Percentiles rank a stretch among this genome's conserved stretches.
These are phyloP conservation scores for Oryza nivara DNA, from an alignment of 176 grass and related monocot genomes.

Conservation along the genomic window DNA sequence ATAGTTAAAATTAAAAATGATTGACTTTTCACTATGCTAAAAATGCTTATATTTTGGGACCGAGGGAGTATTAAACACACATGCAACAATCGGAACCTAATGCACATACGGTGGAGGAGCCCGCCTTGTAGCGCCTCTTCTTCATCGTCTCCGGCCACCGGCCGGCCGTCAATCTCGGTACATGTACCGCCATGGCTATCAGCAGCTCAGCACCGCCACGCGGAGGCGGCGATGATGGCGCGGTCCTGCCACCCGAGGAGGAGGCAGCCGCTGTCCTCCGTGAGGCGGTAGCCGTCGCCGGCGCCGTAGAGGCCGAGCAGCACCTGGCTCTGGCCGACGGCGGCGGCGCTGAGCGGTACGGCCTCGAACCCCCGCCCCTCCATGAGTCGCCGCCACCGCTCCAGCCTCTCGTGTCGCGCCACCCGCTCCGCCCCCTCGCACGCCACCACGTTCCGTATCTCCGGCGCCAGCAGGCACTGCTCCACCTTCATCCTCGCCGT, in stretches of 20 bases:
- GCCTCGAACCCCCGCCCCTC: slow-evolving; percentile 48
- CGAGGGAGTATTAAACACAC: slow-evolving; percentile 8
- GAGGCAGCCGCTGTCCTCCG: slow-evolving; percentile 71
- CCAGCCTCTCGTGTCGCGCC: slow-evolving; percentile 76
- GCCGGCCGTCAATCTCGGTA: not conserved
- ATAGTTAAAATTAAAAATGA: no score
- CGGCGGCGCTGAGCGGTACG: slow-evolving; percentile 77
- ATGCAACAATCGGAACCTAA: not conserved
- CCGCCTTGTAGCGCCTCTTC: not conserved
- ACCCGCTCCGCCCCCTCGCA: slow-evolving; percentile 68
- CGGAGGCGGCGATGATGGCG: slow-evolving; percentile 79
- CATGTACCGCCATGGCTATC: not conserved
- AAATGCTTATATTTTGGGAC: no score
- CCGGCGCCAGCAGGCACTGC: slow-evolving; percentile 61
- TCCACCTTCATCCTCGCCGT: slow-evolving; percentile 64
- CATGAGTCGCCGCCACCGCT: slow-evolving; percentile 62
- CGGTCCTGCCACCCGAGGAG: slow-evolving; percentile 89
- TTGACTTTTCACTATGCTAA: no score
- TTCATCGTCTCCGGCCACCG: not conserved
- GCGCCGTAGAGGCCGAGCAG: slow-evolving; percentile 74
- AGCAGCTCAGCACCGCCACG: slow-evolving; percentile 55
- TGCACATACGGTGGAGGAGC: not conserved
- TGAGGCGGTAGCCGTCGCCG: slow-evolving; percentile 80
- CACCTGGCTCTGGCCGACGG: slow-evolving; percentile 82
- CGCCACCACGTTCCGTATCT: slow-evolving; percentile 82